Base-by-base conservation (phyloP, 192 early-diverging fungal species). In the Coemansia sp. region DNA sequence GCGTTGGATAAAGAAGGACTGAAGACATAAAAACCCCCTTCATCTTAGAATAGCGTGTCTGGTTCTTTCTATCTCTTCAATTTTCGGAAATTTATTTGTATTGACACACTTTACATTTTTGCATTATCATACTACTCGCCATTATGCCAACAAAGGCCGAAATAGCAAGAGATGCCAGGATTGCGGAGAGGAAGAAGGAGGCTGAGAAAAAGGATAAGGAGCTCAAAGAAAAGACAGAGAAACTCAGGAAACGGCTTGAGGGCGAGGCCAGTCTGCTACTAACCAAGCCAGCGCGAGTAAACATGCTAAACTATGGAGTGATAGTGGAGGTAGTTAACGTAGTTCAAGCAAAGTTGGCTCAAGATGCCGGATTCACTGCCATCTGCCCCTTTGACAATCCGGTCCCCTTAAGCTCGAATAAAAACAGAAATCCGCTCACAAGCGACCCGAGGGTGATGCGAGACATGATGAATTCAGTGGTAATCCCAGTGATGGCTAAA, bases 401-500 rank as follows among this genome's bases (percentile, higher is more conserved):
- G 11, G 20, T 9, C 10, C 2, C 5, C 10, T 5, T 5, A 10
- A 51, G 20, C 49, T 0, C 8, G 10, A 51, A 7, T 20, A 20
- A 5, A 22, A 51, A 51, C 49, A 22, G n/a, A 9, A 51, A 51
- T 51, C 49, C 49, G 3, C n/a, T 11, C 3, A 51, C 49, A 51
- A 51, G 49, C 20, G 49, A 51, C 49, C 49, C 49, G 8, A 51
- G 49, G 49, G 49, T 51, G 49, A 51, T 51, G 9, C 49, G 49
- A 6, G 49, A 51, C 3, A 51, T 51, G 49, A 51, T 66, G 47
- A 66, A 51, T n/a, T 34, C 29, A 13, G 52, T 49, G 43, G 2
- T 68, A 13, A 36, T 68, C 38, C 66, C 66, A 16, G 38, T 68
- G 55, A 52, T 68, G 15, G 66, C 38, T 0, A 51, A 40, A 24